phyloP scores from a whole-genome alignment of 345 rosid genomes.

The Theobroma cacao region DNA sequence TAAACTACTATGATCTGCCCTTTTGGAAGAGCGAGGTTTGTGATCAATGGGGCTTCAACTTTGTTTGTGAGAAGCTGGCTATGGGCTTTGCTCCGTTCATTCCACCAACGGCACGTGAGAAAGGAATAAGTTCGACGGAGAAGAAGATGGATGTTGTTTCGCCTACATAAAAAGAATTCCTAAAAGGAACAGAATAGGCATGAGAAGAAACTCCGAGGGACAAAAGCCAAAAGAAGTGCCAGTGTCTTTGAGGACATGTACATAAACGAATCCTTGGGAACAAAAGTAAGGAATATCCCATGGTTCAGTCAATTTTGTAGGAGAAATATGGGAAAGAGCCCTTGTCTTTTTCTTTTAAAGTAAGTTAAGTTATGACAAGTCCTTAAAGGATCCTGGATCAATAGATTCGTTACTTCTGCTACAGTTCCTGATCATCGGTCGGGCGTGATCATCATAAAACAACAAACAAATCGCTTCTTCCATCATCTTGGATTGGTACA shows the following conservation, averaged over 20 bases:
- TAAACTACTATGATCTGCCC: not conserved
- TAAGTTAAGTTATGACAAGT: constrained; percentile 1
- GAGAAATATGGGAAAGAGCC: not conserved
- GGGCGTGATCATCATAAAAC: not conserved
- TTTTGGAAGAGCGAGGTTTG: not conserved
- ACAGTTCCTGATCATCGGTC: not conserved
- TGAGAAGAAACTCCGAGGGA: not conserved
- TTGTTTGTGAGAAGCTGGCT: not conserved
- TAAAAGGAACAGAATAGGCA: not conserved
- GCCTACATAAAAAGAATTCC: not conserved
- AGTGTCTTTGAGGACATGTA: constrained; percentile 8
- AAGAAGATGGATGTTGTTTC: not conserved
- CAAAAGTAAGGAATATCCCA: constrained; percentile 8
- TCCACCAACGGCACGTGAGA: not conserved
- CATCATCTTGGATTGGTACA: not conserved
- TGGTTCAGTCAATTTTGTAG: constrained; percentile 11
- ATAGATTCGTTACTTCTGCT: not conserved
- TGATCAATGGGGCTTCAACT: not conserved
- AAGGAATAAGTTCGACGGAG: not conserved
- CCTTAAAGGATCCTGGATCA: not conserved
- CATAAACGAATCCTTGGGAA: constrained; percentile 14
- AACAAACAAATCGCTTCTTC: not conserved
- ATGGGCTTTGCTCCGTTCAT: not conserved
- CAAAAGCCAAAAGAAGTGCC: not conserved
- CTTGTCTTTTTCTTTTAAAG: not conserved